A percentile compares a stretch with the other conserved stretches of the same genome.
phyloP scores from a whole-genome alignment of 2,329 filamentous ascomycete genomes.

The Orbilia ellipsospora region DNA sequence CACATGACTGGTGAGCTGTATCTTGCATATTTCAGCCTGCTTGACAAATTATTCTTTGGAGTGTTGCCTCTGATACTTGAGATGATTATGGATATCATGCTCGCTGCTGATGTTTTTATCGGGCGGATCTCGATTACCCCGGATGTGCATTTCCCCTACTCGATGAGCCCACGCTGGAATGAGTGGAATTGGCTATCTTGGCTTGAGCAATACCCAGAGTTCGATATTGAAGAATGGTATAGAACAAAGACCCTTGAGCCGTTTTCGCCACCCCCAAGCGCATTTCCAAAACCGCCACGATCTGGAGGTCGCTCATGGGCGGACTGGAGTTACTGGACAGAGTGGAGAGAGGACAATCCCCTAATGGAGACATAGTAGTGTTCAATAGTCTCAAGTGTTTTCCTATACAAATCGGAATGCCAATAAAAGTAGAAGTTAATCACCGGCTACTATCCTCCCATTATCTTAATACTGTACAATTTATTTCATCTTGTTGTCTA shows the following conservation, averaged over 20 bases:
- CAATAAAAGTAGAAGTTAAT: no score
- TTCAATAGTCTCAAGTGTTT: no score
- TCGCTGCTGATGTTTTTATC: slow-evolving; percentile 20
- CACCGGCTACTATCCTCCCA: no score
- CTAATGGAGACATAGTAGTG: neutral
- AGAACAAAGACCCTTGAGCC: no score
- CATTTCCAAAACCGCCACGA: neutral
- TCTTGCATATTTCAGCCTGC: neutral
- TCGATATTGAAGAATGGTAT: neutral
- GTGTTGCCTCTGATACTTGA: slow-evolving; percentile 18
- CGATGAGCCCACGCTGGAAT: neutral
- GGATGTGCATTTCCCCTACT: slow-evolving; percentile 15
- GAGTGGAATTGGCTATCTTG: slow-evolving; percentile 2
- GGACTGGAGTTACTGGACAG: slow-evolving; percentile 6
- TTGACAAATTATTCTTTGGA: neutral
- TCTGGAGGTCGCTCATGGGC: neutral
- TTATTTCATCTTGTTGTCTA: neutral
- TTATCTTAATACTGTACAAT: neutral
- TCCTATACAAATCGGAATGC: no score
- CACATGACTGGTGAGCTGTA: slow-evolving; percentile 10
- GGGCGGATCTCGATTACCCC: slow-evolving; percentile 10
- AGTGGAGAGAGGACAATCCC: slow-evolving; percentile 1
- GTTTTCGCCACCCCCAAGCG: neutral
- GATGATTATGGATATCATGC: slow-evolving; percentile 11
- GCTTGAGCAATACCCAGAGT: slow-evolving; percentile 30